These are phyloP conservation scores for Prototheca cutis DNA, from an alignment of 163 green algal species.

Conservation along the genomic window DNA sequence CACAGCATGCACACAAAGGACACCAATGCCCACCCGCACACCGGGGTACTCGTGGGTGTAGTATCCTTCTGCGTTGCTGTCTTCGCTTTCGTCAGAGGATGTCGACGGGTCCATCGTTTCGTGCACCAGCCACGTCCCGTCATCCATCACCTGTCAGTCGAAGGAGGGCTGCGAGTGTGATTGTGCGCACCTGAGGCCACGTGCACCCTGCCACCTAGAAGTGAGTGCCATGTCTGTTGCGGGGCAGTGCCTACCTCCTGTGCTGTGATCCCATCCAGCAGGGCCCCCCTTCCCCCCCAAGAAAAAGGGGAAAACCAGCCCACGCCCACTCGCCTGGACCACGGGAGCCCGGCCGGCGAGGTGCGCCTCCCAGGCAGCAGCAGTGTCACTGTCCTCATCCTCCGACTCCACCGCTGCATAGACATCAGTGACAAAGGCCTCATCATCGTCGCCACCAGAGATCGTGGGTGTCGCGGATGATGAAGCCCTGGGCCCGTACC, in stretches of 20 bases:
- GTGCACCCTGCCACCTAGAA: too few species aligned
- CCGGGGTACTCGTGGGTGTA: slow-evolving; percentile 45
- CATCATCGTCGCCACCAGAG: neutral
- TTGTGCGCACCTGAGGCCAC: too few species aligned
- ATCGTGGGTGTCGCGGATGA: neutral
- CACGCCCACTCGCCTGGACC: slow-evolving; percentile 18
- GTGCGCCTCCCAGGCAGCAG: slow-evolving; percentile 12
- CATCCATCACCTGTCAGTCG: slow-evolving; percentile 21
- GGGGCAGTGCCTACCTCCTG: too few species aligned
- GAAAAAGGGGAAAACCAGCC: too few species aligned
- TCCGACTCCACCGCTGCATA: slow-evolving; percentile 21
- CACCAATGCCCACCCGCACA: too few species aligned
- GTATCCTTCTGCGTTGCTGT: slow-evolving; percentile 50
- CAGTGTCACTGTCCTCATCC: slow-evolving; percentile 4
- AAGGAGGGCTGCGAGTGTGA: too few species aligned
- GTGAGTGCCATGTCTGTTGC: too few species aligned
- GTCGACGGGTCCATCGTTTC: slow-evolving; percentile 17
- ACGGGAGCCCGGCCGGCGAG: slow-evolving; percentile 14
- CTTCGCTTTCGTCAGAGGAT: slow-evolving; percentile 35
- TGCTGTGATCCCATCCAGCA: too few species aligned
- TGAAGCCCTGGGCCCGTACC: too few species aligned
- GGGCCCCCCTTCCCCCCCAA: too few species aligned
- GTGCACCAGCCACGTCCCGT: slow-evolving; percentile 26
- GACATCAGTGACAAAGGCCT: slow-evolving; percentile 40
- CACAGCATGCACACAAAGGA: too few species aligned